Conservation (phyloP, 2,329 filamentous ascomycete genomes). For the Zymoseptoria passerinii region DNA sequence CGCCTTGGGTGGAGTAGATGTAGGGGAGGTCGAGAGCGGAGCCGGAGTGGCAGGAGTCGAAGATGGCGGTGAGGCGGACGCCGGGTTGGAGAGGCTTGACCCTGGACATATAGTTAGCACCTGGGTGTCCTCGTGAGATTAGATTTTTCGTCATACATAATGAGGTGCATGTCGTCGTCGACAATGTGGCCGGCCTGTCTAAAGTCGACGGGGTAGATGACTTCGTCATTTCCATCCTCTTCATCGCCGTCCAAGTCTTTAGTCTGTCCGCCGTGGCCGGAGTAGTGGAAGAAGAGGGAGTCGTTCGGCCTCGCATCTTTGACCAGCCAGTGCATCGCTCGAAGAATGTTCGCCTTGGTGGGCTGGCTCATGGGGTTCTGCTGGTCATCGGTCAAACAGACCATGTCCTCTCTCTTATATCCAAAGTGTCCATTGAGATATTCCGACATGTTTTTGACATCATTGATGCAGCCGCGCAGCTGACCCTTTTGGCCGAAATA, state of each 20-base stretch:
- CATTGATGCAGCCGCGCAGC: conserved; percentile 89
- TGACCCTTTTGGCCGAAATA: conserved; percentile 91
- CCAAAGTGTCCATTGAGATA: conserved; percentile 85
- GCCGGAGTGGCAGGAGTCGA: conserved; percentile 73
- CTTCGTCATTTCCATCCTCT: conserved; percentile 73
- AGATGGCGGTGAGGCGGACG: conserved; percentile 74
- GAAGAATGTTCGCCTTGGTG: conserved; percentile 87
- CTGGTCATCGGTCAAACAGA: conserved; percentile 90
- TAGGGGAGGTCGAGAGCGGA: conserved; percentile 71
- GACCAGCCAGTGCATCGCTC: conserved; percentile 96
- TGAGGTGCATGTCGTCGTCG: conserved; percentile 73
- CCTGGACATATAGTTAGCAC: conserved; percentile 25
- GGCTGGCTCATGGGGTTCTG: conserved; percentile 96
- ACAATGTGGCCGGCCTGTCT: conserved; percentile 71
- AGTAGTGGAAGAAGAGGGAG: conserved; percentile 96
- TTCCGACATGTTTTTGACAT: conserved; percentile 92
- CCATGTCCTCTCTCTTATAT: conserved; percentile 95
- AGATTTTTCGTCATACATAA: conserved; percentile 50
- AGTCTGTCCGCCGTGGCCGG: conserved; percentile 77
- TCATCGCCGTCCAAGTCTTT: conserved; percentile 72
- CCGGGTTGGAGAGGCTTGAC: conserved; percentile 71
- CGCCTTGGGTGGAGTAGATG: conserved; percentile 70
- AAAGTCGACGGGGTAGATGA: conserved; percentile 78
- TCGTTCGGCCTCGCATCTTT: conserved; percentile 90
- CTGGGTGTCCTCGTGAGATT: no score